Evolutionary conservation across 768 basidiomycete species (phyloP), one percentile per base, ranked within the genome.

Genomic region (Lactarius sp.): DNA sequence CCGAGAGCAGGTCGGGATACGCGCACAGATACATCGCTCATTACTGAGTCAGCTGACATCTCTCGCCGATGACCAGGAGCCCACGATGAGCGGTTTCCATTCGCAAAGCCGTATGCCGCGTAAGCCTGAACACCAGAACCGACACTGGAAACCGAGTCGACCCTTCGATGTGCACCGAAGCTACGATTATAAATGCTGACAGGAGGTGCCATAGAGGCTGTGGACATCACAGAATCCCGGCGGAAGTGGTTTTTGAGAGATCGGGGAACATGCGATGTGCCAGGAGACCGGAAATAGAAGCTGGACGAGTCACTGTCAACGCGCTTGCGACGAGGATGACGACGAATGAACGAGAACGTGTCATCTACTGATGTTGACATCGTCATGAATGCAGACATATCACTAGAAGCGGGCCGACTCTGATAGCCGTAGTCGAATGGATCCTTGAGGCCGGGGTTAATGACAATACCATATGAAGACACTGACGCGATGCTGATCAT

Each of bases 301-400:
- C 86, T 90, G 0, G 88, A 90, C 0, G 85, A 81, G 68, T 92
- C 88, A 59, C 87, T 90, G 34, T 87, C 89, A 13, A 88, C 83
- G 10, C 89, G 81, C 49, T 72, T 76, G 37, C 81, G 79, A 31
- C 72, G 77, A 58, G 71, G 71, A 57, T 75, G 73, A 27, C 69
- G 68, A 55, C 71, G 73, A 33, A 80, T 70, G 77, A 87, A 91
- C 0, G 83, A 83, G 72, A 92, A 91, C 0, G 88, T 90, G 62
- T 91, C 88, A 44, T 90, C 88, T 7, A 89, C 77, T 10, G 64
- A 56, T 27, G 56, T 64, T 1, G 77, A 71, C 36, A 72, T 72
- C 6, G 79, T 66, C 75, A 82, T 80, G 0, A 84, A 81, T 63
- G 82, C 79, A 0, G 81, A 82, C 66, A 85, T 77, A 47, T 86